These are phyloP conservation scores for Nasturtium officinale DNA, from an alignment of 345 rosid species.

Conservation along the genomic window DNA sequence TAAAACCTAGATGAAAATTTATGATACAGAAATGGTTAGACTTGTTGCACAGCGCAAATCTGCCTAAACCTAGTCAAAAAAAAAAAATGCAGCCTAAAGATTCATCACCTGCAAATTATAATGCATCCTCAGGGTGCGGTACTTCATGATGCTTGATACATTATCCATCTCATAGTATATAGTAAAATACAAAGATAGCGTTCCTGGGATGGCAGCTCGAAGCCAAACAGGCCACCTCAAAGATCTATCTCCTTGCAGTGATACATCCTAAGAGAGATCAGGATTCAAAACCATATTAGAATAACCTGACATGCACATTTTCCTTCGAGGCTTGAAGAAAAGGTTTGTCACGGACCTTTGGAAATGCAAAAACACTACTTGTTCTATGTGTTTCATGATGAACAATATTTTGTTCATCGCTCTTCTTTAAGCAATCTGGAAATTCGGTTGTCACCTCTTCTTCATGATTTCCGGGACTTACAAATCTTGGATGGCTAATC, in stretches of 20 bases:
- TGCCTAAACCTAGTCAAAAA: background rate
- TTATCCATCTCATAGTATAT: conserved; percentile 88
- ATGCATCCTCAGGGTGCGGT: conserved; percentile 83
- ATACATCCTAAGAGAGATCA: conserved; percentile 59
- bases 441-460: conserved; percentile 53
- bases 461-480: conserved; percentile 55
- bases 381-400: conserved; percentile 42
- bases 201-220: conserved; percentile 92
- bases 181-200: conserved; percentile 57
- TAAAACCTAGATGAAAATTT: conserved; percentile 55
- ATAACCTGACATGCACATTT: conserved; percentile 20
- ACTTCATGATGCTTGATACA: conserved; percentile 71
- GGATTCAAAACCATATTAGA: conserved; percentile 33
- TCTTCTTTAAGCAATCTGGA: conserved; percentile 76
- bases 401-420: conserved; percentile 42
- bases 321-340: conserved; percentile 21
- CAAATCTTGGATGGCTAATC: conserved; percentile 78
- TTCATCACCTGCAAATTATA: conserved; percentile 70
- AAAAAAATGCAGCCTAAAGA: conserved; percentile 16
- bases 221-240: conserved; percentile 94
- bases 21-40: conserved; percentile 27
- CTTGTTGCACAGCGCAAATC: conserved; percentile 22
- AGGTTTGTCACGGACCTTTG: conserved; percentile 64
- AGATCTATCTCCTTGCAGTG: conserved; percentile 57
- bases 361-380: conserved; percentile 64